Conservation (phyloP, 1,284 basidiomycete genomes). For the Amylostereum chailletii region DNA sequence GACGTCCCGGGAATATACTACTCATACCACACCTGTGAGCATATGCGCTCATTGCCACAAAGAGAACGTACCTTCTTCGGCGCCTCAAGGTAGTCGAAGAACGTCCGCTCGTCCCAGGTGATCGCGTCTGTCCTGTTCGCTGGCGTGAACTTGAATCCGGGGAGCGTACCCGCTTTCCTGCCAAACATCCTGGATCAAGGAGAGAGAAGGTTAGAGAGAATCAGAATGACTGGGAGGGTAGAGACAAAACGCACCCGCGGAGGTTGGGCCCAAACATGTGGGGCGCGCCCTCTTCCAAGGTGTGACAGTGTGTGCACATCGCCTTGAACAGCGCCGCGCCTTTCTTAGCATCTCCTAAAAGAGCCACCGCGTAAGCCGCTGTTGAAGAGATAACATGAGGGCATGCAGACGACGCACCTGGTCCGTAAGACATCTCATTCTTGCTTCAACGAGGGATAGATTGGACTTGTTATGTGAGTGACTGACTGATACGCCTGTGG, state of each 20-base stretch:
- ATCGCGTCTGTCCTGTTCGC: not conserved
- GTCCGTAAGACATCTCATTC: not conserved
- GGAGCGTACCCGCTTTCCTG: not conserved
- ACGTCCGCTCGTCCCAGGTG: conserved; percentile 1
- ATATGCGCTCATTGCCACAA: not conserved
- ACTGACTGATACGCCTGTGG: no score
- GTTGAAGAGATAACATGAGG: not conserved
- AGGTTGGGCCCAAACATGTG: not conserved
- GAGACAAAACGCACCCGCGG: not conserved
- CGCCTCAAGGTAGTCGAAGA: not conserved
- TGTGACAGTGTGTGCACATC: not conserved
- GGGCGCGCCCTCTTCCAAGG: not conserved
- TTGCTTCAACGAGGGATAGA: not conserved
- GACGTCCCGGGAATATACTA: not conserved
- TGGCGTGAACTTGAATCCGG: not conserved
- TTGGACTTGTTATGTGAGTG: no score
- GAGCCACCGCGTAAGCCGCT: not conserved
- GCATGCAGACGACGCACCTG: not conserved
- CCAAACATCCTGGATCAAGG: not conserved
- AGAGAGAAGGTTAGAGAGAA: no score
- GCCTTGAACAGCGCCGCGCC: not conserved
- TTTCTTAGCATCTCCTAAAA: not conserved
- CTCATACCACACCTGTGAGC: not conserved
- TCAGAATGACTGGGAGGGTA: no score
- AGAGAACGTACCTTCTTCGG: not conserved